Base-by-base conservation (phyloP, 352 stramenopile species). In the Thalassiosira sp. region DNA sequence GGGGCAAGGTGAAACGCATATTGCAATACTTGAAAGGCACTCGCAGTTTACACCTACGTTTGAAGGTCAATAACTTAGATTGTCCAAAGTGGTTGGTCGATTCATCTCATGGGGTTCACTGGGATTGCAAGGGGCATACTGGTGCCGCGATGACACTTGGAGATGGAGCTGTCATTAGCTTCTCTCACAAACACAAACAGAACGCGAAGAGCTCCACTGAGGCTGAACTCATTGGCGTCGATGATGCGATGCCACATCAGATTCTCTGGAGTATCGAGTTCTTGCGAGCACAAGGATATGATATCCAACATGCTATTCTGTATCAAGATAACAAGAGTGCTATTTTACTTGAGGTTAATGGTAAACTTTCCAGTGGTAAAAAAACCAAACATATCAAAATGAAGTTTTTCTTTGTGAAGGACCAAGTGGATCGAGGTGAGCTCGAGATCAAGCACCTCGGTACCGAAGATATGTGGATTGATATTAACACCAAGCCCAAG, bases 201-300 rank as follows among this genome's bases (percentile, higher is more conserved):
- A 77, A 75, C 20, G 63, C 61, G 0, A 69, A 53, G 22, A 89
- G 82, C 45, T 87, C 79, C 6, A 89, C 82, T 1, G 72, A 87
- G 35, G 56, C 45, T 20, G 79, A 89, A 33, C 25, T 89, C 0
- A 56, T 86, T 6, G 65, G 56, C 24, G 69, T 79, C 0, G 40
- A 83, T 27, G 72, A 84, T 54, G 20, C 33, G 0, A 68, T 87
- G 43, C 31, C 72, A 31, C 5, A n/a, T n/a, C n/a, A 58, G 2
- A 57, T 82, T 0, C 8, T 82, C 33, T 89, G 82, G 82, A 79
- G 69, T 2, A 48, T 52, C 28, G 52, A 80, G 42, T 85, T 89
- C 35, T 15, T 86, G 0, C 18, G 72, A 58, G 59, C 48, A 10
- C 77, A 84, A 61, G 81, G 72, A 25, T 82, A 80, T 40, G 7